Conservation (phyloP, 2,329 filamentous ascomycete species). For the Curvularia sp. region DNA sequence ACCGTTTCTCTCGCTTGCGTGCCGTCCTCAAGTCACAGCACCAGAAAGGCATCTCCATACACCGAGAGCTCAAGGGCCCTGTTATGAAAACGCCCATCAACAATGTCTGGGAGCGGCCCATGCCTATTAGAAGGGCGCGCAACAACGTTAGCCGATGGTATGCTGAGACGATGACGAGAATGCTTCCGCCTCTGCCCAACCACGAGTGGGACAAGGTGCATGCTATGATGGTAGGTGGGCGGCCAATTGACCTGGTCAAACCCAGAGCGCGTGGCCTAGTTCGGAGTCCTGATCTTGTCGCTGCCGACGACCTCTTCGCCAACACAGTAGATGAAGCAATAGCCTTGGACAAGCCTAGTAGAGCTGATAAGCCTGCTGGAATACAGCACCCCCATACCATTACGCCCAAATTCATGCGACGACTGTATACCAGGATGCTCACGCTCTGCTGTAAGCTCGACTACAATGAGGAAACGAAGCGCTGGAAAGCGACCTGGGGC, state of each 20-base stretch:
- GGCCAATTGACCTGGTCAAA: conserved; percentile 34
- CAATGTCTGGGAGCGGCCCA: conserved; percentile 56
- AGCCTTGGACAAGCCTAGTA: conserved; percentile 35
- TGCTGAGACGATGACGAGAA: conserved; percentile 50
- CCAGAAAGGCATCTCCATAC: conserved; percentile 25
- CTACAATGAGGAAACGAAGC: conserved; percentile 41
- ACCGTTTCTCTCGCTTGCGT: conserved; percentile 41
- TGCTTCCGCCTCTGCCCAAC: conserved; percentile 55
- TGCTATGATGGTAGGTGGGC: conserved; percentile 48
- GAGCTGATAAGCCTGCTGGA: conserved; percentile 33
- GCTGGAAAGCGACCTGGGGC: conserved; percentile 42
- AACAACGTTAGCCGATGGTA: conserved; percentile 56
- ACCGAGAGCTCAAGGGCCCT: conserved; percentile 33
- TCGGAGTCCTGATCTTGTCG: neutral
- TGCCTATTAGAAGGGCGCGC: conserved; percentile 54
- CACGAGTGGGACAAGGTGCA: conserved; percentile 54
- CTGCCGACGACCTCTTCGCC: conserved; percentile 13
- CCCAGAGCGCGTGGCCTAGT: conserved; percentile 26
- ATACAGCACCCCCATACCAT: conserved; percentile 46
- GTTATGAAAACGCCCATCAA: conserved; percentile 49
- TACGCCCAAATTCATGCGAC: conserved; percentile 54
- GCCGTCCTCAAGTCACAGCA: conserved; percentile 38
- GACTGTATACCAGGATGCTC: conserved; percentile 54
- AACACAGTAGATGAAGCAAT: conserved; percentile 28
- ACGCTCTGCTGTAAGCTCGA: conserved; percentile 52